Conservation (phyloP, 768 basidiomycete genomes). For the Suillus subluteus region DNA sequence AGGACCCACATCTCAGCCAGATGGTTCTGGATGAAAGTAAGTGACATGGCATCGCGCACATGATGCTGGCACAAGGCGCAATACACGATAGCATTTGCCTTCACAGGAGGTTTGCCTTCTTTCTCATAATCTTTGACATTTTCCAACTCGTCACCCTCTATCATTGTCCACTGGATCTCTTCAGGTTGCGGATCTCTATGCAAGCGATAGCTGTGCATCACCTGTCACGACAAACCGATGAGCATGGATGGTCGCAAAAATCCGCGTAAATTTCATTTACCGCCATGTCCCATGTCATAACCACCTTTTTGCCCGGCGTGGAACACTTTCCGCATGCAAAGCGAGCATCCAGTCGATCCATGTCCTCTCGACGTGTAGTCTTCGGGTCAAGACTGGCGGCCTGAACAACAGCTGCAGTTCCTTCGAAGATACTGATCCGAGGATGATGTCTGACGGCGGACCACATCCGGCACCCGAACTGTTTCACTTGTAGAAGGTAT, state of each 20-base stretch:
- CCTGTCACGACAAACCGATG: neutral
- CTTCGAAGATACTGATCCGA: neutral
- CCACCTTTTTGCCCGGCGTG: neutral
- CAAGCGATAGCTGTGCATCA: conserved; percentile 1
- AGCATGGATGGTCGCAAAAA: neutral
- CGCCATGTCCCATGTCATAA: conserved; percentile 9
- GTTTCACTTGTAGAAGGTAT: neutral
- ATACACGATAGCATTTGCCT: neutral
- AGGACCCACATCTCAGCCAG: neutral
- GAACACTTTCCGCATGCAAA: conserved; percentile 10
- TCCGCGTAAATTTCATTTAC: neutral
- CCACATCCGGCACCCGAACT: neutral
- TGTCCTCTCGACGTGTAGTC: conserved; percentile 7
- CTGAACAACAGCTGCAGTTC: neutral
- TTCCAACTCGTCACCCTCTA: neutral
- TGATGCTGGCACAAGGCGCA: conserved; percentile 9
- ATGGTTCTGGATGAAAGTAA: neutral
- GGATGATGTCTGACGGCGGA: neutral
- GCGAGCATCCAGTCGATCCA: conserved; percentile 8
- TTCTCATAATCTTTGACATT: conserved; percentile 4
- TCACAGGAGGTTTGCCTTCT: neutral
- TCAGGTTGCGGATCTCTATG: neutral
- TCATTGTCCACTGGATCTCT: neutral
- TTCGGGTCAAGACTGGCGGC: neutral
- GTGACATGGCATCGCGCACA: neutral